Percentiles rank a stretch among this genome's conserved stretches.
phyloP scores from a whole-genome alignment of 768 basidiomycete genomes.

The Sporobolomyces pararoseus region DNA sequence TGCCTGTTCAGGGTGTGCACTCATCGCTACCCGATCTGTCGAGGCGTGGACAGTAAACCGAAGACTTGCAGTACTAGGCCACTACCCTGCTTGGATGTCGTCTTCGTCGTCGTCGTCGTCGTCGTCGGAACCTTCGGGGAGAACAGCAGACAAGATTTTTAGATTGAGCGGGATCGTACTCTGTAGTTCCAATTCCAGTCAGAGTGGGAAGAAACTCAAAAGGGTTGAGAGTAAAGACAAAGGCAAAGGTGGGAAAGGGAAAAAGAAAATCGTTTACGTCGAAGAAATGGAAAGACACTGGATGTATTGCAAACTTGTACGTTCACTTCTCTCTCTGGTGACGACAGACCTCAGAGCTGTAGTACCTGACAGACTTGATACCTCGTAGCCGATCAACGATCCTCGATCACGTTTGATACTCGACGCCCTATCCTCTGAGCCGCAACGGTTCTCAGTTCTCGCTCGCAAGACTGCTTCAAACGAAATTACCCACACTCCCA shows the following conservation, averaged over 20 bases:
- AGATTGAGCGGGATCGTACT: slow-evolving; percentile 22
- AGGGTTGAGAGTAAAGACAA: slow-evolving; percentile 36
- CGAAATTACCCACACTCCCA: not conserved
- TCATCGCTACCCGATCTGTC: slow-evolving; percentile 27
- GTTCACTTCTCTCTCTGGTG: not conserved
- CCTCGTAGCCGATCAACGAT: slow-evolving; percentile 13
- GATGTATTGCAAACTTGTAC: slow-evolving; percentile 37
- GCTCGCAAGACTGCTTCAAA: slow-evolving; percentile 4
- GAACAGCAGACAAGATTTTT: slow-evolving; percentile 32
- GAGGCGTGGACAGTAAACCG: slow-evolving; percentile 30
- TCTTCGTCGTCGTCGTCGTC: slow-evolving; percentile 13
- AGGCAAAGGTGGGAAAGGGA: slow-evolving; percentile 13
- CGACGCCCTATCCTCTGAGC: slow-evolving; percentile 11
- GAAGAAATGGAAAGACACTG: slow-evolving; percentile 38
- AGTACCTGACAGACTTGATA: too few relatives aligned
- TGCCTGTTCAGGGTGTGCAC: slow-evolving; percentile 34
- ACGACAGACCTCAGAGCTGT: too few relatives aligned
- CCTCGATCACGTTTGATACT: slow-evolving; percentile 8
- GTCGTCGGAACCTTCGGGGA: not conserved
- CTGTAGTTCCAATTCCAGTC: slow-evolving; percentile 26
- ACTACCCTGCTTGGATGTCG: slow-evolving; percentile 28
- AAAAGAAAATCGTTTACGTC: slow-evolving; percentile 30
- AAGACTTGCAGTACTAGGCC: slow-evolving; percentile 37
- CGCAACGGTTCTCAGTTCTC: slow-evolving; percentile 13
- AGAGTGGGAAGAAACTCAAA: slow-evolving; percentile 26